phyloP scores from a whole-genome alignment of 2,329 filamentous ascomycete species.

The Ophiostoma populinum region DNA sequence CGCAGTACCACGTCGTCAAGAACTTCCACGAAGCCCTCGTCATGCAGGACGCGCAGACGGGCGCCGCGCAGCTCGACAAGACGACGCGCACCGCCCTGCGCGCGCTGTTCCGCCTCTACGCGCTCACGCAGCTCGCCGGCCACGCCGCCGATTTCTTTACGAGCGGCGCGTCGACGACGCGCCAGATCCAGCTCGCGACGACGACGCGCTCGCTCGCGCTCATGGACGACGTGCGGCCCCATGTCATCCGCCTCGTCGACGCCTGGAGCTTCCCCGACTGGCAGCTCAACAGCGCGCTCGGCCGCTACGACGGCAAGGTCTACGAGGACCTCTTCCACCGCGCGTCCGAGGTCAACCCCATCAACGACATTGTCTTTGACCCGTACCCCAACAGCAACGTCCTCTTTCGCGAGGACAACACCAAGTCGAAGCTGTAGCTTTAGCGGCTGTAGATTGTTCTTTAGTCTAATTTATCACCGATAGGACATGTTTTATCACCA shows the following conservation, averaged over 20 bases:
- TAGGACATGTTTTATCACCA: too few relatives aligned
- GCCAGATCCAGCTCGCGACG: constrained; percentile 54
- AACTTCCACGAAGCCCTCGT: constrained; percentile 42
- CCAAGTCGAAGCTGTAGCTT: constrained; percentile 1
- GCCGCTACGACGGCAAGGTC: constrained; percentile 55
- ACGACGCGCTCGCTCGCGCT: constrained; percentile 48
- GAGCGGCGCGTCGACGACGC: constrained; percentile 22
- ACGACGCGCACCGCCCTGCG: constrained; percentile 42
- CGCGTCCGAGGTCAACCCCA: constrained; percentile 53
- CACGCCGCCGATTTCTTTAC: constrained; percentile 38
- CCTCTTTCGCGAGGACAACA: constrained; percentile 23
- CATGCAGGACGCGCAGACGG: constrained; percentile 27
- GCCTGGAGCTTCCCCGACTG: constrained; percentile 64
- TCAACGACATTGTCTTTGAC: constrained; percentile 56
- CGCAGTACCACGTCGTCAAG: constrained; percentile 63
- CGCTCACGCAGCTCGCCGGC: constrained; percentile 43
- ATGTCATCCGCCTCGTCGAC: constrained; percentile 55
- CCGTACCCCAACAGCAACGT: constrained; percentile 48
- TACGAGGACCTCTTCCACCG: constrained; percentile 63
- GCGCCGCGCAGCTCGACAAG: constrained; percentile 35
- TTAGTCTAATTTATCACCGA: too few relatives aligned
- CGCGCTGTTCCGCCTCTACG: constrained; percentile 71
- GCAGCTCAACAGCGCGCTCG: constrained; percentile 56
- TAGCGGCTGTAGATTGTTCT: too few relatives aligned
- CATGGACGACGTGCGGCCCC: constrained; percentile 54